Base-by-base conservation (phyloP, 2,329 filamentous ascomycete genomes). In the Thermothelomyces thermophilus region DNA sequence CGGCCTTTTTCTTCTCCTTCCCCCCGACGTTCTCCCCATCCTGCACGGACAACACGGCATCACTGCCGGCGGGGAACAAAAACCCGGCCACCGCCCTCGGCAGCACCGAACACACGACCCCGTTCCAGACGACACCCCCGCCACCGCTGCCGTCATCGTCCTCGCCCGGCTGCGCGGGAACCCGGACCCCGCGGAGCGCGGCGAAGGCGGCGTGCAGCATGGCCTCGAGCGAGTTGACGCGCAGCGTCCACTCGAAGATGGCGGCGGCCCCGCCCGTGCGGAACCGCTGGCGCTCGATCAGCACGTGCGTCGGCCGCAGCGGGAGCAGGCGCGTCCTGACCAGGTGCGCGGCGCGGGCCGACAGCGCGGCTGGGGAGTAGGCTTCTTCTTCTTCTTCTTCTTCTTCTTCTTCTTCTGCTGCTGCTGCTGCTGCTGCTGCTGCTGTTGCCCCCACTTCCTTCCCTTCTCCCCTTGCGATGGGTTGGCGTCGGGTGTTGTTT, bases 211-310 rank as follows among this genome's bases (percentile, higher is more conserved):
- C 84, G 71, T 90, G 86, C 0, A 94, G 68, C 82, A 93, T 93
- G 3, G 82, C 80, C 65, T 94, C 88, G 19, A 94, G 76, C 60
- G 86, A 83, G 57, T 91, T 91, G 8, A 94, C 87, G 1, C 87
- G 74, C 35, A 93, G 64, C 3, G 87, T 91, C 88, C 88, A 94
- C 66, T 94, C 87, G 52, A 83, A 79, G 1, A 94, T 81, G 0
- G 81, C 76, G 0, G 78, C 69, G 0, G 70, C 74, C 8, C 84
- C 79, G n/a, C 74, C 76, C 2, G 80, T 83, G 2, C 88, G 82
- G 60, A 73, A 79, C 3, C 77, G 74, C 60, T 81, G 77, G 16
- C 73, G 70, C 63, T 80, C 77, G 50, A 94, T 89, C 1, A 93
- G 70, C 26, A 94, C 72, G 46, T 85, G 76, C 3, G 81, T 82